Percentiles rank a stretch among this genome's conserved stretches.
These are phyloP conservation scores for Flaveria floridana DNA, from an alignment of 140 eudicot species.

Conservation along the genomic window DNA sequence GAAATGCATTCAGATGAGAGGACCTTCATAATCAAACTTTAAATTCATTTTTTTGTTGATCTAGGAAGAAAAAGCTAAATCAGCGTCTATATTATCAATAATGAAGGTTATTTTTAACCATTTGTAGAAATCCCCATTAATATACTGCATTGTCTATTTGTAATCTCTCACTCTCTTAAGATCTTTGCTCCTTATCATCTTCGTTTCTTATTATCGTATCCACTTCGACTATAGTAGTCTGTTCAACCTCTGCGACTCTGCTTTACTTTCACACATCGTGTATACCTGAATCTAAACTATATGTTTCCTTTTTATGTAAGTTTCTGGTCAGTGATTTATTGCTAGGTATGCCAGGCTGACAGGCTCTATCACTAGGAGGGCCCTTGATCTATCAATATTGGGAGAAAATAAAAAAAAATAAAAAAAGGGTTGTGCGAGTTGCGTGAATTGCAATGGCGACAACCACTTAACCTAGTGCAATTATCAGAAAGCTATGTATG, in stretches of 20 bases:
- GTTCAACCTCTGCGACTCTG: neutral
- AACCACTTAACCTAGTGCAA: too few species aligned
- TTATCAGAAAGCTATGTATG: neutral
- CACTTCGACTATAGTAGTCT: conserved; percentile 3
- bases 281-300: too few species aligned
- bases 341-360: neutral
- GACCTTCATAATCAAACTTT: conserved; percentile 6
- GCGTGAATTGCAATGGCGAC: too few species aligned
- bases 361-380: neutral
- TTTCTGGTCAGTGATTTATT: neutral
- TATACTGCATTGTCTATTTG: neutral
- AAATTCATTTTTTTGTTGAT: neutral
- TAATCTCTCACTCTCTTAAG: conserved; percentile 6
- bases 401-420: too few species aligned
- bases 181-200: conserved; percentile 17
- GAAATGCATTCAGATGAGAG: neutral
- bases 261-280: neutral
- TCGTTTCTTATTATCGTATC: neutral
- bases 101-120: conserved; percentile 1
- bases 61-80: neutral
- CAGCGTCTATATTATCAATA: neutral
- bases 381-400: too few species aligned
- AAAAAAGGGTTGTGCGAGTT: too few species aligned
- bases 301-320: neutral
- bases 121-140: neutral